Evolutionary conservation across 1,284 basidiomycete genomes (phyloP).

Genomic region (Vanrija sp.): DNA sequence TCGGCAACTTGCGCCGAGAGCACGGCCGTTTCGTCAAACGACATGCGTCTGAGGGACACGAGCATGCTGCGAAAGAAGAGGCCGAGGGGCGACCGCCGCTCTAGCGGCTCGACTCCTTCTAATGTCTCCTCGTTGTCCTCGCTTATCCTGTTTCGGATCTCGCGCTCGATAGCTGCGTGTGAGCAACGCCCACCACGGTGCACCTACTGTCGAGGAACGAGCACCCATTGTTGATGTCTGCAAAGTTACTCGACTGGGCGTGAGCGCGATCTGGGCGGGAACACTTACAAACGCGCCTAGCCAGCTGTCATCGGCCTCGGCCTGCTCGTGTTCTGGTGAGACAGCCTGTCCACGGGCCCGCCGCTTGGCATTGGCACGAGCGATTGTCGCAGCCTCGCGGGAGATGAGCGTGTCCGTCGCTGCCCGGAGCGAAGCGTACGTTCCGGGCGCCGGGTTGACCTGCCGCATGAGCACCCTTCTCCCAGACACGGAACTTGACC

Average conservation of each 20-base stretch:
- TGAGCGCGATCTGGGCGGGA: no score
- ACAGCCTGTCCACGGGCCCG: conserved; percentile 25
- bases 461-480: conserved; percentile 6
- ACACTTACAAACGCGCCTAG: conserved; percentile 28
- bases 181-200: not conserved
- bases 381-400: conserved; percentile 17
- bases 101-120: conserved; percentile 12
- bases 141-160: conserved; percentile 31
- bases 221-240: conserved; percentile 28
- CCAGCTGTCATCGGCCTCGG: conserved; percentile 27
- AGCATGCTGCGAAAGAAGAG: conserved; percentile 36
- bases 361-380: conserved; percentile 18
- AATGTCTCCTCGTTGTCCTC: conserved; percentile 28
- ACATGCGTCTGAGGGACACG: conserved; percentile 34
- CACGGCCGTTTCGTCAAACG: conserved; percentile 38
- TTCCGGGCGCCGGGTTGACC: conserved; percentile 27
- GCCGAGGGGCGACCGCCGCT: conserved; percentile 39
- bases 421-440: conserved; percentile 18
- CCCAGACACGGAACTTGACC: not conserved
- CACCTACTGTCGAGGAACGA: conserved; percentile 31
- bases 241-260: conserved; percentile 12
- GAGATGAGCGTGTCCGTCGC: conserved; percentile 30
- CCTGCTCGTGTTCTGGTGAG: conserved; percentile 10
- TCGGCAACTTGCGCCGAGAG: conserved; percentile 27
- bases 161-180: conserved; percentile 28